phyloP scores from a whole-genome alignment of 2,329 filamentous ascomycete species.

The Claviceps africana region DNA sequence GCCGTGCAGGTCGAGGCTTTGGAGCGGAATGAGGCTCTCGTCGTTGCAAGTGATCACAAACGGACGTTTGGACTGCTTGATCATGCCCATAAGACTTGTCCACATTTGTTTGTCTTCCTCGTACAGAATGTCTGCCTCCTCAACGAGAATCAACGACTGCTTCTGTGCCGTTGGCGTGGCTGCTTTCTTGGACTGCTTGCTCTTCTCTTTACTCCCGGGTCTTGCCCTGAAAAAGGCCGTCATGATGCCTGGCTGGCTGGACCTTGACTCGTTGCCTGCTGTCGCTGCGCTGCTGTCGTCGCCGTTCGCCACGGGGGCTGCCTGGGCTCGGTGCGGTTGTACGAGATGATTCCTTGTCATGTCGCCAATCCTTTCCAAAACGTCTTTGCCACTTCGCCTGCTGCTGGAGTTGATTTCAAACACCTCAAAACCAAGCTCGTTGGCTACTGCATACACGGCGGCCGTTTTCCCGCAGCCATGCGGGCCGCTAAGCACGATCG shows the following conservation, averaged over 20 bases:
- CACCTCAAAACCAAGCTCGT: conserved; percentile 81
- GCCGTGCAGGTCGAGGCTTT: conserved; percentile 65
- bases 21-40: conserved; percentile 64
- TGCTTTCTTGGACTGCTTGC: conserved; percentile 17
- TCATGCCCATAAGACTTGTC: conserved; percentile 64
- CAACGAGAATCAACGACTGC: conserved; percentile 84
- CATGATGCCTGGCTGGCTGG: conserved; percentile 65
- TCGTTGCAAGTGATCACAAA: conserved; percentile 94
- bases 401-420: conserved; percentile 87
- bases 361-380: conserved; percentile 83
- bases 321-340: conserved; percentile 27
- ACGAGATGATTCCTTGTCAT: conserved; percentile 96
- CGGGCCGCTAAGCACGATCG: conserved; percentile 78
- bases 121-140: conserved; percentile 87
- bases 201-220: conserved; percentile 15
- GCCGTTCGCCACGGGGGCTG: conserved; percentile 17
- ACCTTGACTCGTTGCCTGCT: conserved; percentile 40
- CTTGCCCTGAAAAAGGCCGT: conserved; percentile 63
- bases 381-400: conserved; percentile 74
- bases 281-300: conserved; percentile 16
- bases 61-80: conserved; percentile 73
- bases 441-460: conserved; percentile 79
- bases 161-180: conserved; percentile 48
- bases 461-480: conserved; percentile 89
- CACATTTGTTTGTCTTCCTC: conserved; percentile 96